Percentiles rank a stretch among this genome's conserved stretches.
Evolutionary conservation across 2,329 filamentous ascomycete genomes (phyloP).

Genomic region (Colletotrichum ledebouriae): DNA sequence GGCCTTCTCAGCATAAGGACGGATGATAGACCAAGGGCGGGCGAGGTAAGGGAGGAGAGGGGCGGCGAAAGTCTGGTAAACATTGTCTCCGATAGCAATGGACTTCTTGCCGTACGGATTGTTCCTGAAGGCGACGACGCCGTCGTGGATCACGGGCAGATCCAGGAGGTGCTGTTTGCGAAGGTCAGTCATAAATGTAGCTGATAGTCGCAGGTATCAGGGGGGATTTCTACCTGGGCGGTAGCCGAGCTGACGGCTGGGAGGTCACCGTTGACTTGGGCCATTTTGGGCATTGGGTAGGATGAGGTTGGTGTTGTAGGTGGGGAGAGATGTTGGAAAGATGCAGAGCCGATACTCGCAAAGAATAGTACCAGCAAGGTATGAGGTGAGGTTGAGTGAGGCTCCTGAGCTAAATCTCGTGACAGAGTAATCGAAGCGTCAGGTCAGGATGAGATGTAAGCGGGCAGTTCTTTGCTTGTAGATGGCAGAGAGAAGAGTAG

Average conservation of each 20-base stretch:
- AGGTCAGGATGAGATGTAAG: neutral
- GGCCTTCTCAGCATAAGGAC: constrained; percentile 86
- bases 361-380: no score
- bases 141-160: constrained; percentile 86
- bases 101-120: constrained; percentile 89
- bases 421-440: neutral
- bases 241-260: constrained; percentile 62
- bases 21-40: constrained; percentile 84
- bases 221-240: constrained; percentile 57
- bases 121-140: constrained; percentile 81
- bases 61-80: constrained; percentile 82
- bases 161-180: constrained; percentile 79
- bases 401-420: neutral
- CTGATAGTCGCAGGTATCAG: neutral
- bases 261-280: constrained; percentile 66
- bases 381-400: neutral
- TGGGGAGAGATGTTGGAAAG: neutral
- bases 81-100: constrained; percentile 79
- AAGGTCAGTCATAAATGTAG: constrained; percentile 11
- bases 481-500: neutral
- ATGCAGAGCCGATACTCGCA: neutral
- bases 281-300: constrained; percentile 49
- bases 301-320: constrained; percentile 4
- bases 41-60: constrained; percentile 84
- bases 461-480: neutral